phyloP scores from a whole-genome alignment of 371 early-diverging fungal species.

The Mortierella sp. region DNA sequence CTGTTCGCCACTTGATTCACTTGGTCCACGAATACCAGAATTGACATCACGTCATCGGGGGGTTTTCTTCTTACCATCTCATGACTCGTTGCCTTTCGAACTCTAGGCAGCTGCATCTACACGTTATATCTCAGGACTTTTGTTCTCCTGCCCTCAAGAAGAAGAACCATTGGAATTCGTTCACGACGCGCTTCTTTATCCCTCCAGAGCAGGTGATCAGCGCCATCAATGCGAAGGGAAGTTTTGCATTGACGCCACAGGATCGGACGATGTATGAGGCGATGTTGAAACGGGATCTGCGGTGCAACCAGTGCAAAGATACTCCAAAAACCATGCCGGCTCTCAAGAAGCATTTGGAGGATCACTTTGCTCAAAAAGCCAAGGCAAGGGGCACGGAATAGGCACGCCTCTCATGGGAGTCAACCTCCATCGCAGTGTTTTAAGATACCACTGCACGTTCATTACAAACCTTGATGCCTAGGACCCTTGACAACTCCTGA shows the following conservation, averaged over 20 bases:
- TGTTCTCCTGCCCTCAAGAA: conserved; percentile 57
- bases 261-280: conserved; percentile 4
- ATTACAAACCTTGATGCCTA: too few relatives aligned
- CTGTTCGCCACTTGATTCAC: background rate
- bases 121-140: conserved; percentile 70
- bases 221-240: conserved; percentile 42
- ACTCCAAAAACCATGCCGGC: conserved; percentile 11
- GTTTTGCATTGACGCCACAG: conserved; percentile 8
- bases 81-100: background rate
- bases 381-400: background rate
- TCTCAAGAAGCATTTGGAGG: conserved; percentile 17
- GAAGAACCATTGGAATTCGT: conserved; percentile 73
- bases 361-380: conserved; percentile 7
- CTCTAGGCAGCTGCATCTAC: conserved; percentile 67
- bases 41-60: too few relatives aligned
- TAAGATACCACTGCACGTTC: too few relatives aligned
- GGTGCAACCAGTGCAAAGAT: conserved; percentile 25
- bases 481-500: too few relatives aligned
- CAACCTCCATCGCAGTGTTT: too few relatives aligned
- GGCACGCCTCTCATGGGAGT: too few relatives aligned
- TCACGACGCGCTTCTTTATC: conserved; percentile 65
- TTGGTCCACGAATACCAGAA: background rate
- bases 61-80: background rate
- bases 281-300: conserved; percentile 1
- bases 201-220: conserved; percentile 41